Percentiles rank a stretch among this genome's conserved stretches.
These are phyloP conservation scores for Zasmidium angulare DNA, from an alignment of 2,329 filamentous ascomycete species.

Conservation along the genomic window DNA sequence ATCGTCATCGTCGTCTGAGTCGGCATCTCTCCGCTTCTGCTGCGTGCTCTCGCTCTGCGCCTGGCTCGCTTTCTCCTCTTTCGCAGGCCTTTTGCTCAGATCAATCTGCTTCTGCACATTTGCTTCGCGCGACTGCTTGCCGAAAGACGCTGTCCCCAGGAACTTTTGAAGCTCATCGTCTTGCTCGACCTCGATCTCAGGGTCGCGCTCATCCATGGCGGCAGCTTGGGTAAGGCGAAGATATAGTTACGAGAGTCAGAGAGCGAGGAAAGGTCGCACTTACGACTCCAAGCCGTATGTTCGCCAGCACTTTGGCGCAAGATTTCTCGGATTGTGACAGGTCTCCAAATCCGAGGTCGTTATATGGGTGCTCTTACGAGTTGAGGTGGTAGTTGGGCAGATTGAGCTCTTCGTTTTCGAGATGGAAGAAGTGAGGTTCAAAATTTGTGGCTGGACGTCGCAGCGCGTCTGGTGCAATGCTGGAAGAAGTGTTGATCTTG, in stretches of 20 bases:
- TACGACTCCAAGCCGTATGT: slow-evolving; percentile 9
- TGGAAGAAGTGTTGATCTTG: too few relatives aligned
- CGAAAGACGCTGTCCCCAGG: slow-evolving; percentile 78
- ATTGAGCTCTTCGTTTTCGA: neutral
- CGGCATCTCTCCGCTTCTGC: slow-evolving; percentile 27
- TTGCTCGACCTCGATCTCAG: slow-evolving; percentile 33
- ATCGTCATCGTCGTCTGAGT: slow-evolving; percentile 50
- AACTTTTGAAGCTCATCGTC: slow-evolving; percentile 75
- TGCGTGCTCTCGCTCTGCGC: neutral
- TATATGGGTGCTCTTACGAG: neutral
- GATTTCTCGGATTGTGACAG: too few relatives aligned
- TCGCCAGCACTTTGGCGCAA: too few relatives aligned
- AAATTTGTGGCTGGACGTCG: neutral
- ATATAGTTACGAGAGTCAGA: neutral
- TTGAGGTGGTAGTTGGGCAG: neutral
- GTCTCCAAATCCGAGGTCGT: too few relatives aligned
- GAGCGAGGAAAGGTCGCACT: slow-evolving; percentile 23
- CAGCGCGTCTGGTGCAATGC: neutral
- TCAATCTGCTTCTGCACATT: slow-evolving; percentile 81
- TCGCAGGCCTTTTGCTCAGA: slow-evolving; percentile 62
- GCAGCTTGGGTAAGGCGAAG: neutral
- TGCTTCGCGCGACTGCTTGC: slow-evolving; percentile 72
- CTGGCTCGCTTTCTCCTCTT: slow-evolving; percentile 35
- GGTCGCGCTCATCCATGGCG: slow-evolving; percentile 25
- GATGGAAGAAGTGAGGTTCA: neutral